Evolutionary conservation across 768 basidiomycete genomes (phyloP).

Genomic region (Xerocomellus dryophilus): DNA sequence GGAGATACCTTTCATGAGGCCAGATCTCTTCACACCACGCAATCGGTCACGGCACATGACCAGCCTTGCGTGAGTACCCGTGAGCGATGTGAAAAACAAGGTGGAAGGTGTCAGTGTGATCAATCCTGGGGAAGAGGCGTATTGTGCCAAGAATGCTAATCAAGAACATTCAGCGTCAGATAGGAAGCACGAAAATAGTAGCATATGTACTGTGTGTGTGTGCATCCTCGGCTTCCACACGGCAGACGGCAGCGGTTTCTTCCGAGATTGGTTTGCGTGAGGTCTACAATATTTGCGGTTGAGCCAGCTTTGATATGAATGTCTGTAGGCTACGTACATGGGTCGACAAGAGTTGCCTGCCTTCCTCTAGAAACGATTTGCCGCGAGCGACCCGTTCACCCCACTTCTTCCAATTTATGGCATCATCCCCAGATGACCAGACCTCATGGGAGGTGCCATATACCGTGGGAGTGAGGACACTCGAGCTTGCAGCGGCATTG

Average conservation of each 20-base stretch:
- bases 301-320: constrained; percentile 6
- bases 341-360: constrained; percentile 39
- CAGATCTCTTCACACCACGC: constrained; percentile 56
- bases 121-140: constrained; percentile 51
- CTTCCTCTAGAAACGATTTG: constrained; percentile 42
- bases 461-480: background rate
- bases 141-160: constrained; percentile 61
- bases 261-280: background rate
- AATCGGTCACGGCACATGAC: constrained; percentile 45
- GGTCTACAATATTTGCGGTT: constrained; percentile 6
- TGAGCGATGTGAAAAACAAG: constrained; percentile 55
- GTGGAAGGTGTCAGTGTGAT: constrained; percentile 51
- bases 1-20: constrained; percentile 50
- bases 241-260: background rate
- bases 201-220: constrained; percentile 41
- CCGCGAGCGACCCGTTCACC: constrained; percentile 44
- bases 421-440: constrained; percentile 9
- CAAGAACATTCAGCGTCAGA: constrained; percentile 1
- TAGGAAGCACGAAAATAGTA: background rate
- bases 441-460: background rate
- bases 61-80: constrained; percentile 44
- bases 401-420: constrained; percentile 58
- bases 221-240: constrained; percentile 19
- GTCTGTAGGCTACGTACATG: constrained; percentile 32
- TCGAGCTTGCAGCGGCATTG: constrained; percentile 14